Evolutionary conservation across 179 eudicot species (phyloP), one percentile per base, ranked within the genome.

Genomic region (Silene noctiflora): DNA sequence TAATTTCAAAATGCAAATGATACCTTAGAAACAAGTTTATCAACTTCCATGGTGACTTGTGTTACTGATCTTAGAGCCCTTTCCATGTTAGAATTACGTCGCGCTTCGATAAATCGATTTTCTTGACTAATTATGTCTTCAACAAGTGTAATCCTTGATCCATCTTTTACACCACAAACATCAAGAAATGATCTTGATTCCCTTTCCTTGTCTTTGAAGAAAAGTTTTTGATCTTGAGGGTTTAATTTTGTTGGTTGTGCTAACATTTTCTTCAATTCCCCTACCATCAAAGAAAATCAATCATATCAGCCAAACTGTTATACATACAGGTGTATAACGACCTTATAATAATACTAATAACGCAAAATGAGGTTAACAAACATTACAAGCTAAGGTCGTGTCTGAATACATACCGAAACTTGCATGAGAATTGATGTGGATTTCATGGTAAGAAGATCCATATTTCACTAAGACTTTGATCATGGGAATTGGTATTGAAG

Each of bases 221-320:
- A 79, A 67, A 92, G 51, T 64, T 87, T 92, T 79, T 89, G 94
- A 75, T 89, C 91, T 17, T 87, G 81, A 1, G 84, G 84, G 69
- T 87, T 84, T 63, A 91, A 59, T 44, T 91, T 88, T 22, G 88
- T 89, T 75, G 75, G 53, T n/a, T 82, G 82, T 39, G 80, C 89
- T 80, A 90, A 70, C 87, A 86, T 79, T 76, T 90, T 90, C 87
- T 90, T 90, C 82, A 90, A 69, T 2, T 91, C 95, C 76, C 93
- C 95, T 88, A 84, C 64, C 75, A 78, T 3, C 16, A 16, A 67
- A 76, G 48, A 3, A 67, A 7, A 4, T 1, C 5, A 22, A 59
- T 3, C 6, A 55, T 3, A 14, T 16, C 59, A 55, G 59, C 3
- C 51, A 3, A 3, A 55, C 59, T 55, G 59, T 0, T 55, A 17